phyloP scores from a whole-genome alignment of 2,329 filamentous ascomycete genomes.

The Orbilia ellipsospora region DNA sequence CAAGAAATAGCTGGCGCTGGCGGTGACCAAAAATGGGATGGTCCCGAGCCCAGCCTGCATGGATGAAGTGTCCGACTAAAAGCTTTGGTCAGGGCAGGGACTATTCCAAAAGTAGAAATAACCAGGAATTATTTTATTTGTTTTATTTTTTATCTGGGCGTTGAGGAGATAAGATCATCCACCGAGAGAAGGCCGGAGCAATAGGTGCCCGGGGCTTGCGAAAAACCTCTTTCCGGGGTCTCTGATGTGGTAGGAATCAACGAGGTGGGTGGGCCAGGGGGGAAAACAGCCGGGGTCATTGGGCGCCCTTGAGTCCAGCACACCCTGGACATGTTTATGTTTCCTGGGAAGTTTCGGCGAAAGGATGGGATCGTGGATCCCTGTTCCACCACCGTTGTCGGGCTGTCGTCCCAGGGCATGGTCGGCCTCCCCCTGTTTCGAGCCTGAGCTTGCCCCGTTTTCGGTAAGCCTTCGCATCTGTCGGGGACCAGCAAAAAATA shows the following conservation, averaged over 20 bases:
- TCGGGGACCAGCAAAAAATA: constrained; percentile 26
- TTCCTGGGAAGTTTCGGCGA: not conserved
- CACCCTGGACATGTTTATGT: too few species aligned
- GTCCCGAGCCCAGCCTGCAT: constrained; percentile 25
- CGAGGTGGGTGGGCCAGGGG: not conserved
- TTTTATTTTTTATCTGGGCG: constrained; percentile 26
- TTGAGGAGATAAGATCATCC: constrained; percentile 41
- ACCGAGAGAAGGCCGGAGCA: not conserved
- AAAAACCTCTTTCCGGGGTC: not conserved
- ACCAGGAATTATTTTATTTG: too few species aligned
- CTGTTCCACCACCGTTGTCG: constrained; percentile 27
- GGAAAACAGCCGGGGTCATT: not conserved
- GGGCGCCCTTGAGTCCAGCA: not conserved
- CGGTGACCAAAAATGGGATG: constrained; percentile 54
- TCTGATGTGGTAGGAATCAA: not conserved
- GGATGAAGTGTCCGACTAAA: constrained; percentile 26
- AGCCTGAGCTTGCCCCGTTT: constrained; percentile 22
- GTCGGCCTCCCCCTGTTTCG: constrained; percentile 12
- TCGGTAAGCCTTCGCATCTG: constrained; percentile 31
- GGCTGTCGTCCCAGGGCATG: constrained; percentile 25
- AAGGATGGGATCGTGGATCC: not conserved
- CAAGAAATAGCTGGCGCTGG: constrained; percentile 26
- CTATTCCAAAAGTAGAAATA: constrained; percentile 45
- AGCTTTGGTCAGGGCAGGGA: not conserved
- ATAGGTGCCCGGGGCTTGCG: not conserved